Evolutionary conservation across 768 basidiomycete genomes (phyloP).

Genomic region (Amyloporia xantha): DNA sequence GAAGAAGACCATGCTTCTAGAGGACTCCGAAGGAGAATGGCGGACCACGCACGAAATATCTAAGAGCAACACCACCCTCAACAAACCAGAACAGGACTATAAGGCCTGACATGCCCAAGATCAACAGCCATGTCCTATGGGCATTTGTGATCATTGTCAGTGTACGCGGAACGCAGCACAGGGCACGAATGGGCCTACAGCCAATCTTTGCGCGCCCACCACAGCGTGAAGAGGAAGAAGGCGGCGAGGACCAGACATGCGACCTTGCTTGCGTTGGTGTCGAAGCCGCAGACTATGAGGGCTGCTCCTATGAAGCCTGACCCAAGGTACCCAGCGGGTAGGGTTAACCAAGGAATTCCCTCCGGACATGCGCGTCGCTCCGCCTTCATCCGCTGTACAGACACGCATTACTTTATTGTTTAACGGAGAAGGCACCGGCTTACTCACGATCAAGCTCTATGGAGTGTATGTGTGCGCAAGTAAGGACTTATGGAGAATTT

Average conservation of each 20-base stretch:
- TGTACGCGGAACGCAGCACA: background rate
- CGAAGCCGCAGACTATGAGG: conserved; percentile 83
- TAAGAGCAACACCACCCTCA: conserved; percentile 61
- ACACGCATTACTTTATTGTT: background rate
- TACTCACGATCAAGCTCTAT: conserved; percentile 79
- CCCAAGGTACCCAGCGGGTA: conserved; percentile 83
- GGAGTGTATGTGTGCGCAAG: conserved; percentile 80
- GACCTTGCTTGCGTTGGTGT: conserved; percentile 83
- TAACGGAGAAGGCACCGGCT: background rate
- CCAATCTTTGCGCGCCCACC: conserved; percentile 78
- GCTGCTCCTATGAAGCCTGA: conserved; percentile 82
- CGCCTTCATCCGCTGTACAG: conserved; percentile 74
- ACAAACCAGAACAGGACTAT: conserved; percentile 85
- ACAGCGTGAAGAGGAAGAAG: conserved; percentile 85
- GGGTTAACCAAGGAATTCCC: conserved; percentile 73
- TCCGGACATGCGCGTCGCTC: conserved; percentile 83
- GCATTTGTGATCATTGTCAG: background rate
- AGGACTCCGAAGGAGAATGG: background rate
- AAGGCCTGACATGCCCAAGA: conserved; percentile 72
- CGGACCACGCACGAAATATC: conserved; percentile 57
- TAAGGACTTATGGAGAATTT: conserved; percentile 40
- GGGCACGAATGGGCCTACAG: conserved; percentile 40
- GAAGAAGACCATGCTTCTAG: background rate
- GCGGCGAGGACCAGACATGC: conserved; percentile 73
- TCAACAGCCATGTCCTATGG: conserved; percentile 68